Evolutionary conservation across 495 filamentous ascomycete species (phyloP), one percentile per base, ranked within the genome.

Genomic region (Beverwykella pulmonaria): DNA sequence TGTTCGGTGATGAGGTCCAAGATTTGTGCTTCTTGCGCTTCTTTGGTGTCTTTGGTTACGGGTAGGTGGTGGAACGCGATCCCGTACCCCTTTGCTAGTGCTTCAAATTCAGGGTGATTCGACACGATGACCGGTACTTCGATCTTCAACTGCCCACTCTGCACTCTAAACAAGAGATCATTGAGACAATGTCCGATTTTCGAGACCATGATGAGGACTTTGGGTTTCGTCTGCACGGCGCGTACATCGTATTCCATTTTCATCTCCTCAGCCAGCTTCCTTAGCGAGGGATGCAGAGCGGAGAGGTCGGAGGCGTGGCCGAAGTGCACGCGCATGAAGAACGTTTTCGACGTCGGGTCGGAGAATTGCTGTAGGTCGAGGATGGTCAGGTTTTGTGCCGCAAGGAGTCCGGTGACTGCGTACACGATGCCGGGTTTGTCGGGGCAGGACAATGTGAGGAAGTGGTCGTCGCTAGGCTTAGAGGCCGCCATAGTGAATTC

Each of bases 141-240:
- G 68, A 92, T 85, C 72, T 82, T 81, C 15, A 92, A 80, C 73
- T 86, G 83, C 61, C 81, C 80, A 47, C 83, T 87, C 5, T 81
- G 81, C 62, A 85, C 81, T 48, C 89, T 84, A 84, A 88, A 92
- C 15, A 92, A 82, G n/a, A 92, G 78, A 73, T 92, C 89, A 75
- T 92, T 90, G 57, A 92, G 79, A 75, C 89, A 92, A 78, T 91
- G 88, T 46, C 89, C 89, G 71, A 89, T 90, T 79, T 92, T 92
- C 59, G 86, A 89, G 65, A 91, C 88, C 87, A 92, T 90, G 81
- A 92, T 90, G 73, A 92, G 80, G 61, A 90, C 85, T 59, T 84
- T 82, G 25, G 86, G 83, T 76, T 90, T 90, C 70, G 84, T 78
- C 49, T 82, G 75, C 23, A 83, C 81, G 30, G 84, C 81, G 64